Base-by-base conservation (phyloP, 495 filamentous ascomycete genomes). In the Glarea lozoyensis region DNA sequence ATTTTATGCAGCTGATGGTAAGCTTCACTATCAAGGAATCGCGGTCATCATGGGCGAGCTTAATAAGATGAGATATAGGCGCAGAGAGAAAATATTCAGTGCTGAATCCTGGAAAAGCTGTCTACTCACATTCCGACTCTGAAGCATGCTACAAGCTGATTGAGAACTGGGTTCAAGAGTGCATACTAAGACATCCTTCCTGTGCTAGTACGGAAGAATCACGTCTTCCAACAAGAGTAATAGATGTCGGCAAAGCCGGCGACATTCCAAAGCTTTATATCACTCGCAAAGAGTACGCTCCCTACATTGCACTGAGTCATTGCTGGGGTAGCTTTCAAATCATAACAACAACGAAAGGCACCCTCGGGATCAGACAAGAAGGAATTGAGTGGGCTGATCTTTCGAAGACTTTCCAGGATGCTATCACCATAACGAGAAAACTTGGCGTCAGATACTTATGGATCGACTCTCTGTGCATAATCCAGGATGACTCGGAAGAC, bases 281-380 rank as follows among this genome's bases (percentile, higher is more conserved):
- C 13, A 9, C 32, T 5, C 10, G 16, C 6, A 15, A 15, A 6
- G 16, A 35, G 16, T 12, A 9, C 6, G 32, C 6, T 9, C 32
- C 32, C 10, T 35, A 17, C 7, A 6, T 35, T 7, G 13, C 22
- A 41, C 43, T 45, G 25, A 25, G 22, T 39, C 47, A 45, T 32
- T 45, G 42, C 18, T 45, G 42, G 44, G 44, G 44, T n/a, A 17
- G 11, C 5, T 5, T 12, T 12, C 17, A 29, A 30, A 42, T 5
- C 16, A 11, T 47, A 7, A 30, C 39, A 32, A 42, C 13, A 10
- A 11, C 10, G 46, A 10, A 5, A 10, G 5, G 12, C 12, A 25
- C 6, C 21, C 9, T 40, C n/a, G 32, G 13, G 33, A n/a, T 7
- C 10, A 7, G 10, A 9, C 16, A 9, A 5, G 16, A 35, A 17